phyloP scores from a whole-genome alignment of 2,329 filamentous ascomycete species.

The Nigrospora sphaerica region DNA sequence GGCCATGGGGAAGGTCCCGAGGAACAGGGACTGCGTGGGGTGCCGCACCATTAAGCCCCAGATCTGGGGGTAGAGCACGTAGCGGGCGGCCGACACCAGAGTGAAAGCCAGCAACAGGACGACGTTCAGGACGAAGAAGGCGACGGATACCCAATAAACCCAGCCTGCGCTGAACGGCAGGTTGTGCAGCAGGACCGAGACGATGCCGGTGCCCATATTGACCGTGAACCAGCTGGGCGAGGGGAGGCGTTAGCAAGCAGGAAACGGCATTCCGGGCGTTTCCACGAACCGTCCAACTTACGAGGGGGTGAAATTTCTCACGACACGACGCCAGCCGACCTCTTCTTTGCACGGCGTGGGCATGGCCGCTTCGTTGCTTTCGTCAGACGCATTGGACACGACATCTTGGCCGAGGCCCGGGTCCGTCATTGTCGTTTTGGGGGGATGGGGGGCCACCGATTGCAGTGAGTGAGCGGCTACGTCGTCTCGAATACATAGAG shows the following conservation, averaged over 20 bases:
- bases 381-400: too few relatives aligned
- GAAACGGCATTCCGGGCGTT: neutral
- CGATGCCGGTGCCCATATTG: slow-evolving; percentile 60
- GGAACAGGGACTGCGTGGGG: slow-evolving; percentile 54
- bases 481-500: too few relatives aligned
- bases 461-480: too few relatives aligned
- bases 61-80: slow-evolving; percentile 52
- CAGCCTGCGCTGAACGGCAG: slow-evolving; percentile 49
- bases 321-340: slow-evolving; percentile 24
- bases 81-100: slow-evolving; percentile 45
- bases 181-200: slow-evolving; percentile 48
- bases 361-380: neutral
- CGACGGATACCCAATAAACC: slow-evolving; percentile 47
- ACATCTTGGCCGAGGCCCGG: too few relatives aligned
- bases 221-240: slow-evolving; percentile 24
- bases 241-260: neutral
- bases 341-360: neutral
- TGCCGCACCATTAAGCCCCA: slow-evolving; percentile 55
- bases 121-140: slow-evolving; percentile 50
- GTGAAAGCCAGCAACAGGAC: slow-evolving; percentile 44
- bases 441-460: too few relatives aligned
- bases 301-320: slow-evolving; percentile 39
- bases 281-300: slow-evolving; percentile 13
- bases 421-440: too few relatives aligned
- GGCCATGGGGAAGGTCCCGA: slow-evolving; percentile 57